Evolutionary conservation across 2,329 filamentous ascomycete genomes (phyloP).

Genomic region (Alternaria alternata): DNA sequence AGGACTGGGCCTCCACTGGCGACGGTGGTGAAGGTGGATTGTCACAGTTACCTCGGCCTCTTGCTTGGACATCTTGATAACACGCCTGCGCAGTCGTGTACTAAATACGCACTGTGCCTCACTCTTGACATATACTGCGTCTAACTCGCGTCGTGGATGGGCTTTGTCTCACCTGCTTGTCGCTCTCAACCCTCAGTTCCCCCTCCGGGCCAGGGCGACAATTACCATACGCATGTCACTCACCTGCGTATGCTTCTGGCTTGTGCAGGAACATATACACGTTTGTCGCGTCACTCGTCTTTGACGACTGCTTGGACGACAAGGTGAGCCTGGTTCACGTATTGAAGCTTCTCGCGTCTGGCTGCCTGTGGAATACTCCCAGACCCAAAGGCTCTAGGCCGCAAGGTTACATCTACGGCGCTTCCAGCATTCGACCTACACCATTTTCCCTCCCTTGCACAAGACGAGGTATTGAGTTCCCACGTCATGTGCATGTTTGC

Average conservation of each 20-base stretch:
- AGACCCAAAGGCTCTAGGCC: conserved; percentile 10
- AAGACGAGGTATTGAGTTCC: background rate
- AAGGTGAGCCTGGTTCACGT: conserved; percentile 6
- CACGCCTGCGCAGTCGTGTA: conserved; percentile 1
- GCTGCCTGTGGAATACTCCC: conserved; percentile 1
- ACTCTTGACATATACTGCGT: conserved; percentile 7
- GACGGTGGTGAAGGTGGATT: background rate
- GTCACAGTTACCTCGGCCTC: background rate
- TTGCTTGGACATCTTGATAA: background rate
- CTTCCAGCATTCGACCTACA: conserved; percentile 2
- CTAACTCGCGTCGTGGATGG: conserved; percentile 6
- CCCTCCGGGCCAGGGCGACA: conserved; percentile 1
- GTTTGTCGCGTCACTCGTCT: background rate
- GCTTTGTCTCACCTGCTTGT: background rate
- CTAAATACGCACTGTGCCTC: conserved; percentile 5
- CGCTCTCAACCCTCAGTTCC: background rate
- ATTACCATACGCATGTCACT: background rate
- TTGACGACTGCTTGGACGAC: background rate
- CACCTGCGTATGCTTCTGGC: background rate
- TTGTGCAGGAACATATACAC: background rate
- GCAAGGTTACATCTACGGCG: conserved; percentile 3
- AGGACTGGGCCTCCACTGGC: background rate
- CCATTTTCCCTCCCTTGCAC: background rate
- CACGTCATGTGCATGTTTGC: background rate
- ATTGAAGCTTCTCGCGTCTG: conserved; percentile 4